These are phyloP conservation scores for Tolypocladium ovalisporum DNA, from an alignment of 2,329 filamentous ascomycete species.

Conservation along the genomic window DNA sequence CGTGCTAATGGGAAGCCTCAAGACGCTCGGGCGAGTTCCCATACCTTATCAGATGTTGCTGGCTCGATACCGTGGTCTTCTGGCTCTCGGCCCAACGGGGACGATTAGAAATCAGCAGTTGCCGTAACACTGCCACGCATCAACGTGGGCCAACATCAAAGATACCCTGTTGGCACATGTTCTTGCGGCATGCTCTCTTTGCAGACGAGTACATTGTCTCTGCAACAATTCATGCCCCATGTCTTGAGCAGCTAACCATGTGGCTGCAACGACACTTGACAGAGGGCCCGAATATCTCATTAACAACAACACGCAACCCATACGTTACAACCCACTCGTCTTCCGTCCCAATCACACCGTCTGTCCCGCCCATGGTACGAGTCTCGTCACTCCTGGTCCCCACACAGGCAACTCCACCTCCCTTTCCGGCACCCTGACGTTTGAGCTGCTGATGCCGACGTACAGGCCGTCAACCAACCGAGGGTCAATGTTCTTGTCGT, in stretches of 20 bases:
- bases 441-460: slow-evolving; percentile 18
- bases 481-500: slow-evolving; percentile 14
- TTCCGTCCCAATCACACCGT: background rate
- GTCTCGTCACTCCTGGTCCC: slow-evolving; percentile 11
- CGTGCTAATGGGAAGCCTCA: background rate
- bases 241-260: background rate
- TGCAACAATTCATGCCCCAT: background rate
- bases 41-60: background rate
- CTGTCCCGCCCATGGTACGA: slow-evolving; percentile 13
- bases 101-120: no score
- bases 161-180: background rate
- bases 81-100: background rate
- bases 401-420: slow-evolving; percentile 16
- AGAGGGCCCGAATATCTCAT: background rate
- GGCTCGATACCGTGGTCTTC: background rate
- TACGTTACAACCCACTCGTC: background rate
- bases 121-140: background rate
- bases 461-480: slow-evolving; percentile 15
- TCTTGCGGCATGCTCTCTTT: background rate
- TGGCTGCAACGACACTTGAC: background rate
- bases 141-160: background rate
- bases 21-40: background rate
- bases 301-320: background rate
- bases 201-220: background rate
- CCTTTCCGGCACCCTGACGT: slow-evolving; percentile 14